Conservation (phyloP, 371 early-diverging fungal genomes). For the Cokeromyces recurvatus region DNA sequence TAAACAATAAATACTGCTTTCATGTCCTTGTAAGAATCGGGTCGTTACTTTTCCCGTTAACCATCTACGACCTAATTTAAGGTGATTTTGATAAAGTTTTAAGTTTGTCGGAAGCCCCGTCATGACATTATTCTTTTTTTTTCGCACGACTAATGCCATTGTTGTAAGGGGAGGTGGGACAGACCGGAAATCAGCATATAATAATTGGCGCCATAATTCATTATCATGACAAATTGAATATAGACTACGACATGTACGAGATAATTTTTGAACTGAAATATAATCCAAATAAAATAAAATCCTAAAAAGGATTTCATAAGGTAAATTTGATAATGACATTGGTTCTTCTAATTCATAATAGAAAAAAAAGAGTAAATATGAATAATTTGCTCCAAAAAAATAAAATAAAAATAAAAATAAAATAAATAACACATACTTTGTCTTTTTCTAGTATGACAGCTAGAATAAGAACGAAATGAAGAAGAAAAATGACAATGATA, state of each 20-base stretch:
- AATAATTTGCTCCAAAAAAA: background rate
- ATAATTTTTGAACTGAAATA: constrained; percentile 15
- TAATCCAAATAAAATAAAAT: constrained; percentile 23
- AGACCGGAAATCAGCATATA: constrained; percentile 18
- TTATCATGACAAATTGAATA: constrained; percentile 20
- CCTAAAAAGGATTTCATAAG: constrained; percentile 24
- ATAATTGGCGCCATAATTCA: constrained; percentile 23
- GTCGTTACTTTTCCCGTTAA: constrained; percentile 24
- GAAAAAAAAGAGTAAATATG: too few species aligned
- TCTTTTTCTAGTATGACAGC: background rate
- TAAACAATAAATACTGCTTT: constrained; percentile 92
- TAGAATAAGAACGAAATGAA: background rate
- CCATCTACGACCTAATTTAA: constrained; percentile 30
- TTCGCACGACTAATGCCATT: background rate
- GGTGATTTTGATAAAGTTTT: constrained; percentile 24
- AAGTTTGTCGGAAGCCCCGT: background rate
- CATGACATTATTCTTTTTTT: background rate
- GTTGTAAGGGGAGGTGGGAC: constrained; percentile 1
- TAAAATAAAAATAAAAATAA: background rate
- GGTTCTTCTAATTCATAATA: too few species aligned
- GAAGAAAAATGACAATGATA: constrained; percentile 6
- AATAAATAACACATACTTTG: background rate
- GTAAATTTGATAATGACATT: constrained; percentile 15
- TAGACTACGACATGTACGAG: constrained; percentile 19
- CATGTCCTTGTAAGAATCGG: constrained; percentile 71